Evolutionary conservation across 495 filamentous ascomycete genomes (phyloP), one percentile per base, ranked within the genome.

Genomic region (Talaromyces thailandensis): DNA sequence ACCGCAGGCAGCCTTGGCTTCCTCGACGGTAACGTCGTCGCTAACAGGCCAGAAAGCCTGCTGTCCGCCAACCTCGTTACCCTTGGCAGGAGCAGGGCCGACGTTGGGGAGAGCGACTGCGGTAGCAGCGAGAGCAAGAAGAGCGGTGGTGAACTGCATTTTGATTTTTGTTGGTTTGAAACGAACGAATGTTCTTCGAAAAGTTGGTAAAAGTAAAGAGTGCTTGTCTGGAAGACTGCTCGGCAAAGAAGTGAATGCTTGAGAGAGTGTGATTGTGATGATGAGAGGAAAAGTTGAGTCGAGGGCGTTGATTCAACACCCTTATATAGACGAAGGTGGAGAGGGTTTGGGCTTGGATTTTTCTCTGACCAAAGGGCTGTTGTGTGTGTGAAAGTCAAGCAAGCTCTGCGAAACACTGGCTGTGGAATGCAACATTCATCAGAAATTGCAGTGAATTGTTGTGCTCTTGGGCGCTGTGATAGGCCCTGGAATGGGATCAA

Each of bases 1-100:
- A 67, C 80, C 80, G 61, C 80, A 82, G 68, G 77, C 79, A 67
- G 73, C 69, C 61, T 75, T 72, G 23, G 73, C 80, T 69, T 81
- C 69, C 68, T 76, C 65, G 68, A 81, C 70, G 57, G 80, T 81
- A 58, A 79, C 67, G 67, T 68, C 60, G 64, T 74, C 70, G 45
- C 74, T 75, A 35, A 75, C 73, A 62, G 71, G 68, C 70, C 73
- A 75, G 66, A 65, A 56, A 50, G 70, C 63, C n/a, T 73, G 64
- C 68, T 73, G 73, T 7, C 68, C 71, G 64, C 70, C 66, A 64
- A 62, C 63, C 65, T 68, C 32, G 6, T 60, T 29, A 31, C 70
- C 68, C 58, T 69, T 69, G 31, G 48, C 70, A 37, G 60, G 61
- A 45, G 37, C 25, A 45, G 64, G 32, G 45, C 56, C 53, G n/a